Percentiles rank a stretch among this genome's conserved stretches.
These are phyloP conservation scores for Jacaranda mimosifolia DNA, from an alignment of 257 asterid genomes.

Conservation along the genomic window DNA sequence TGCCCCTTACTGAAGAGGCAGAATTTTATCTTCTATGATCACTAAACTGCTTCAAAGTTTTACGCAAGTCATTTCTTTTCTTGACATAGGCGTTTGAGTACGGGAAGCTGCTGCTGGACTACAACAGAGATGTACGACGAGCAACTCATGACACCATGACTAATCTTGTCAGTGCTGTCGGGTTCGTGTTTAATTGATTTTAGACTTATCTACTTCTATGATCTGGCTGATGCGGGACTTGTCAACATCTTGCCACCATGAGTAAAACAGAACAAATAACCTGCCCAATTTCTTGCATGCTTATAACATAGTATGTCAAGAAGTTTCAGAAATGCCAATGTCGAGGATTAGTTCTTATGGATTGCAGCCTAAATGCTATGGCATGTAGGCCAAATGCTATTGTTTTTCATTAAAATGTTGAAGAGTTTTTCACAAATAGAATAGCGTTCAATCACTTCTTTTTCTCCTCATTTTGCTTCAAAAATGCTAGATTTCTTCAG, in stretches of 20 bases:
- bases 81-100: conserved; percentile 84
- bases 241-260: conserved; percentile 26
- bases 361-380: conserved; percentile 6
- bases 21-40: conserved; percentile 15
- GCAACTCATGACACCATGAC: conserved; percentile 96
- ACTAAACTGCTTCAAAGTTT: conserved; percentile 19
- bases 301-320: conserved; percentile 11
- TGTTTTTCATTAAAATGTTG: conserved; percentile 3
- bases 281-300: conserved; percentile 13
- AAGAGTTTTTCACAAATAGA: neutral
- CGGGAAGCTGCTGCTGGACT: conserved; percentile 90
- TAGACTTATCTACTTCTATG: conserved; percentile 15
- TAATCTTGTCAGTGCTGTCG: conserved; percentile 68
- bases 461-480: conserved; percentile 19
- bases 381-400: neutral
- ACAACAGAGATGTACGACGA: conserved; percentile 95
- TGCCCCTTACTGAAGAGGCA: conserved; percentile 23
- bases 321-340: conserved; percentile 32
- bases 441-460: conserved; percentile 6
- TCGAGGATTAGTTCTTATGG: conserved; percentile 3
- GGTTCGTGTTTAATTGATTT: conserved; percentile 61
- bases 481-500: conserved; percentile 20
- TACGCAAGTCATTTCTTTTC: conserved; percentile 33
- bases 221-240: conserved; percentile 19
- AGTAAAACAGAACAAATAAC: conserved; percentile 24